Percentiles rank a stretch among this genome's conserved stretches.
phyloP scores from a whole-genome alignment of 2,329 filamentous ascomycete genomes.

The Epichloe brachyelytri region DNA sequence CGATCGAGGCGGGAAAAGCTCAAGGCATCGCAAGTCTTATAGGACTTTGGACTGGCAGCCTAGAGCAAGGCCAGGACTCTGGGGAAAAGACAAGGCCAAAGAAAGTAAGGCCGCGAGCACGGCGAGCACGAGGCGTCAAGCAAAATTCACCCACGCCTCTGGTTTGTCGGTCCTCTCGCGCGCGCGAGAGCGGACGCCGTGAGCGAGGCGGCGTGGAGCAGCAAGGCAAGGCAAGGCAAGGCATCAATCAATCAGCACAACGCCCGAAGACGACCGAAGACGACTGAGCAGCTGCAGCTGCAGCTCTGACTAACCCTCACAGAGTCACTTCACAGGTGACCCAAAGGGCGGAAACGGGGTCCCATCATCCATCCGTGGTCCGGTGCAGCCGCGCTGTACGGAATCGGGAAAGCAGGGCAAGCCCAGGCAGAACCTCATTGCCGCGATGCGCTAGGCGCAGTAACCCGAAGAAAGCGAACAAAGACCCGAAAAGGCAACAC shows the following conservation, averaged over 20 bases:
- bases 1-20: conserved; percentile 15
- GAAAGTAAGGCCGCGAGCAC: not conserved
- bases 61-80: not conserved
- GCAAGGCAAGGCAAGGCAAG: not conserved
- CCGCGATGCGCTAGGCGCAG: not conserved
- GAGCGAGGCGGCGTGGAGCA: not conserved
- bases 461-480: not conserved
- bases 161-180: not conserved
- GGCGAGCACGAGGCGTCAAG: not conserved
- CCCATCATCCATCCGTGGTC: conserved; percentile 5
- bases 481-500: not conserved
- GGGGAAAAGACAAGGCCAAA: not conserved
- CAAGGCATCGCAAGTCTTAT: conserved; percentile 45
- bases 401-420: conserved; percentile 12
- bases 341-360: conserved; percentile 10
- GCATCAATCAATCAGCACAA: not conserved
- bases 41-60: conserved; percentile 13
- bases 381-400: conserved; percentile 12
- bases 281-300: not conserved
- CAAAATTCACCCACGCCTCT: not conserved
- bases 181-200: not conserved
- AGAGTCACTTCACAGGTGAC: conserved; percentile 12
- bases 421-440: not conserved
- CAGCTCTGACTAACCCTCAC: conserved; percentile 21
- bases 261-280: not conserved